phyloP scores from a whole-genome alignment of 2,329 filamentous ascomycete genomes.

The Colletotrichum brevisporum region DNA sequence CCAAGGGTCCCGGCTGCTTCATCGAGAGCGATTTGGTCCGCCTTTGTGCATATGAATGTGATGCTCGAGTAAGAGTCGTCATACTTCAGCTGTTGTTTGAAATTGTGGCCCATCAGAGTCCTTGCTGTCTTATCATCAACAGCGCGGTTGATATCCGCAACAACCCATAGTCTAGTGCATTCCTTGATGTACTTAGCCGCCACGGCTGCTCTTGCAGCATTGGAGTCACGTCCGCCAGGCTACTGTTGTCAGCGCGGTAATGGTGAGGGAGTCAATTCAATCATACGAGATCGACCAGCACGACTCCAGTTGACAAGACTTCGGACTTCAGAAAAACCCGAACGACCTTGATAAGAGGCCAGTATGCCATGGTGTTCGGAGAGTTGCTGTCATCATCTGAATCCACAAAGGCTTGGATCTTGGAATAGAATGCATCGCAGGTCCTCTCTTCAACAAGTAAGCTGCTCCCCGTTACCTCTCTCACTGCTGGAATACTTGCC shows the following conservation, averaged over 20 bases:
- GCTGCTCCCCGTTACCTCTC: constrained; percentile 1
- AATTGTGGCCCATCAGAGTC: constrained; percentile 67
- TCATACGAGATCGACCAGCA: constrained; percentile 61
- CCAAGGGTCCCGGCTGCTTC: constrained; percentile 54
- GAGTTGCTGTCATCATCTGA: constrained; percentile 7
- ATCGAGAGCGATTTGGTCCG: constrained; percentile 66
- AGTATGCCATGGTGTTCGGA: constrained; percentile 50
- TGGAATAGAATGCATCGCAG: constrained; percentile 6
- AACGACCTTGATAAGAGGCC: constrained; percentile 69
- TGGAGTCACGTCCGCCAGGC: constrained; percentile 72
- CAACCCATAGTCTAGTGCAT: constrained; percentile 72
- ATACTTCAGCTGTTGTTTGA: constrained; percentile 71
- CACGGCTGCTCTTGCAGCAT: constrained; percentile 70
- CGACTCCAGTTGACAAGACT: constrained; percentile 51
- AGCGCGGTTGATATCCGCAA: constrained; percentile 72
- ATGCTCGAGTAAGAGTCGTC: constrained; percentile 68
- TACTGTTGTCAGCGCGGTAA: constrained; percentile 40
- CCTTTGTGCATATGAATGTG: constrained; percentile 75
- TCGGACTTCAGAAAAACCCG: constrained; percentile 52
- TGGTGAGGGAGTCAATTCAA: background rate
- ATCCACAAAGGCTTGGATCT: constrained; percentile 26
- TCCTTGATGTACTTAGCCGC: constrained; percentile 72
- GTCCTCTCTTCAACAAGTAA: constrained; percentile 6
- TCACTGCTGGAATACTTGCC: background rate
- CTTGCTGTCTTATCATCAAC: constrained; percentile 73